Evolutionary conservation across 176 grass and related monocot genomes (phyloP), one percentile per base, ranked within the genome.

Genomic region (Musa beccarii): DNA sequence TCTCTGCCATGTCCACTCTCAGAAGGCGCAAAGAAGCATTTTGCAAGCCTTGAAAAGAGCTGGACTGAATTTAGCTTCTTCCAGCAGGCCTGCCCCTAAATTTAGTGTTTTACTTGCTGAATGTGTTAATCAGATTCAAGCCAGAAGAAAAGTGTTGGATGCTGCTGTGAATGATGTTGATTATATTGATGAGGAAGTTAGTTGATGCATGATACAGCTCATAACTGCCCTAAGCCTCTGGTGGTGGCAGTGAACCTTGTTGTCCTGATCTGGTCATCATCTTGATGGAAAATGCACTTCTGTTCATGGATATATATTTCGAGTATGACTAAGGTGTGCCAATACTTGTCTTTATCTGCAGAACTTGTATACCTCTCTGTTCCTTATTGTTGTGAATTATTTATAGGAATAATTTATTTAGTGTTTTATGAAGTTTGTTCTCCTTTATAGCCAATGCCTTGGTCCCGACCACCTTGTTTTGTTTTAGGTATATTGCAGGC

Each of bases 51-150:
- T 52, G 14, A 52, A 15, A 71, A 71, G 25, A 14, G 29, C 49
- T 51, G 68, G 68, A 71, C 17, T 62, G 57, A 62, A 71, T 25
- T 20, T 43, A 71, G 11, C 16, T 9, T 71, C 68, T 52, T 71
- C 49, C 16, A 52, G 16, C 49, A 50, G 10, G 6, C 34, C 68
- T 20, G 1, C 17, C 6, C 49, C 19, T 51, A 50, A 51, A 51
- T 71, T 71, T 51, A 52, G 16, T 71, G 43, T 52, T n/a, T 14
- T 71, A 71, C 15, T 71, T 51, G 68, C 68, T 71, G 43, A 71
- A 51, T 71, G 9, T n/a, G 49, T 71, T 49, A 14, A 43, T 71
- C 68, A 52, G 20, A 71, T 71, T 71, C 34, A 71, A 21, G 49
- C 34, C 68, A 71, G 11, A 9, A 71, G 68, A 52, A 71, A 14